Percentiles rank a stretch among this genome's conserved stretches.
These are phyloP conservation scores for Neofusicoccum kwambonambiense DNA, from an alignment of 2,329 filamentous ascomycete genomes.

Conservation along the genomic window DNA sequence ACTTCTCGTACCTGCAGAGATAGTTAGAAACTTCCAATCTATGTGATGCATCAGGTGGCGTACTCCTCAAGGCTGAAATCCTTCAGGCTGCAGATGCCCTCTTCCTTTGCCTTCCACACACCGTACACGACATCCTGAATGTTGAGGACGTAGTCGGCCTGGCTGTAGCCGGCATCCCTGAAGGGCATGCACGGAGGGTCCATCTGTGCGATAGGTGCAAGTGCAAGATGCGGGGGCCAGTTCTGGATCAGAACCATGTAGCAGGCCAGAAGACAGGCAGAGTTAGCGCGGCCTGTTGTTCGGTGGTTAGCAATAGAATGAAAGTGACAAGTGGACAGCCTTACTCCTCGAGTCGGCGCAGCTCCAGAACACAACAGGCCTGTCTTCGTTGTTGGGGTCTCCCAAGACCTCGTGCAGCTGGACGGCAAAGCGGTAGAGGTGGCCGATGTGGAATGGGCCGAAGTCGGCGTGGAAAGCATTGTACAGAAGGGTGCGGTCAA, in stretches of 20 bases:
- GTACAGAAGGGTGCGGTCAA: conserved; percentile 90
- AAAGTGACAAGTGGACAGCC: conserved; percentile 36
- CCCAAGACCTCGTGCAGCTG: conserved; percentile 94
- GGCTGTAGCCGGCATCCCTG: conserved; percentile 95
- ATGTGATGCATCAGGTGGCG: conserved; percentile 27
- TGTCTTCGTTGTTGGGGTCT: conserved; percentile 83
- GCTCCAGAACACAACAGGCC: conserved; percentile 95
- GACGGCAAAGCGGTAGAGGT: conserved; percentile 93
- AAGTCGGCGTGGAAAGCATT: conserved; percentile 99
- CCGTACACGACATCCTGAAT: conserved; percentile 98
- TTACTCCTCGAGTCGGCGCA: conserved; percentile 84
- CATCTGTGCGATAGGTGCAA: conserved; percentile 93
- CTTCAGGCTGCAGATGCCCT: conserved; percentile 84
- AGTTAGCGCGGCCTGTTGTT: conserved; percentile 75
- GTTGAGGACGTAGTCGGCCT: conserved; percentile 92
- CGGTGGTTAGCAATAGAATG: background rate
- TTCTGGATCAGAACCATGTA: conserved; percentile 99
- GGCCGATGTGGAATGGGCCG: conserved; percentile 93
- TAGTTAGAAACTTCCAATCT: conserved; percentile 22
- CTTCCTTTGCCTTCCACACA: conserved; percentile 98
- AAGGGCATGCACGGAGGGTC: conserved; percentile 99
- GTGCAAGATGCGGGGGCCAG: conserved; percentile 92
- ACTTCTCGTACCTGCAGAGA: conserved; percentile 74
- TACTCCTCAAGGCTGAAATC: conserved; percentile 92
- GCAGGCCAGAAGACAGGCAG: conserved; percentile 89